phyloP scores from a whole-genome alignment of 2,329 filamentous ascomycete species.

The Alternaria metachromatica region DNA sequence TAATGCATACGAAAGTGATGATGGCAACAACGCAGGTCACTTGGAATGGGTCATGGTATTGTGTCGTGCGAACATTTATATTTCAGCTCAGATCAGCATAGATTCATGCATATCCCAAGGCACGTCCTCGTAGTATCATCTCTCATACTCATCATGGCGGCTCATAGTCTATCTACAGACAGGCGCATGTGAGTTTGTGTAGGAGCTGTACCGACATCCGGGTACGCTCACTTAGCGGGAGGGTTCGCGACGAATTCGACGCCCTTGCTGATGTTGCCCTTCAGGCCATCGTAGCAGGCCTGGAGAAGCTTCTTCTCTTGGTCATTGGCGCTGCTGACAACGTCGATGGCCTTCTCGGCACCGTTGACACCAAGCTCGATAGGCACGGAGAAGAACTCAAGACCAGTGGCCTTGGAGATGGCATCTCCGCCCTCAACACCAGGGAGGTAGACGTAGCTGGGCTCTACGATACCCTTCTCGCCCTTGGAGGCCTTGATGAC shows the following conservation, averaged over 20 bases:
- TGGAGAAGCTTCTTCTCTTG: conserved; percentile 89
- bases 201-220: neutral
- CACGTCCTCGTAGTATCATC: conserved; percentile 17
- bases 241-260: conserved; percentile 87
- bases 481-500: conserved; percentile 87
- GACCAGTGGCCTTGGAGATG: conserved; percentile 80
- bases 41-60: neutral
- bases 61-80: neutral
- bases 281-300: conserved; percentile 76
- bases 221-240: conserved; percentile 55
- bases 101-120: conserved; percentile 12
- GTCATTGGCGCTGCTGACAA: conserved; percentile 77
- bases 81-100: conserved; percentile 10
- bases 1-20: neutral
- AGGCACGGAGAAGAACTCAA: conserved; percentile 94
- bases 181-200: conserved; percentile 6
- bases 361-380: conserved; percentile 89
- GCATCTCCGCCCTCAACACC: conserved; percentile 87
- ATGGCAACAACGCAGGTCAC: neutral
- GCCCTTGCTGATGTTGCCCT: conserved; percentile 94
- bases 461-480: conserved; percentile 91
- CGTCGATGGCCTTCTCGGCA: conserved; percentile 83
- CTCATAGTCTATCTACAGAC: conserved; percentile 28
- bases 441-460: conserved; percentile 93
- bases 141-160: conserved; percentile 15